Base-by-base conservation (phyloP, 75 land plant genomes). In the Chamaecyparis obtusa region DNA sequence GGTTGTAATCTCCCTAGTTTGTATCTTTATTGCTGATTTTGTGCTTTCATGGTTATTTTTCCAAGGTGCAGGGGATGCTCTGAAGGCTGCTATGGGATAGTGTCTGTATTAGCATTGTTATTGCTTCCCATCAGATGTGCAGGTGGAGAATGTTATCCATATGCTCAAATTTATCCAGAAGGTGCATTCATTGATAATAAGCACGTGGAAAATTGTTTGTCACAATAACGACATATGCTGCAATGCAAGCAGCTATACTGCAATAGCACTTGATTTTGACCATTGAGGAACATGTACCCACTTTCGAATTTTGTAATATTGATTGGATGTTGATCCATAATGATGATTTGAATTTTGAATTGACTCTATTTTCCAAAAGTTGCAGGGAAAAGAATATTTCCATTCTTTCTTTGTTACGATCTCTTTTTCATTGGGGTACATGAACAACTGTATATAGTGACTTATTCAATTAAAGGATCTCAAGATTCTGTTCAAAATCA, bases 11-110 rank as follows among this genome's bases (percentile, higher is more conserved):
- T 98, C 99, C 21, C 94, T 98, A 55, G 99, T 98, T 54, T 92
- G 99, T 37, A 93, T 98, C 57, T 98, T 96, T 82, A 92, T 96
- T 83, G 97, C 99, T 15, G 99, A 98, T 91, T 98, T 98, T 83
- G 92, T 94, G 14, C 96, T 98, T 43, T 96, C 98, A 36, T 98
- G 91, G 92, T 90, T 77, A 87, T 98, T 98, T 93, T 98, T 96
- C 87, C 97, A 95, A 86, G 99, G 98, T 83, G 97, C 97, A 67
- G 99, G 99, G 76, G 99, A 98, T 88, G 92, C 98, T 27, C 89
- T 96, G 49, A 96, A 92, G 86, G 89, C 90, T 49, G 94, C 91
- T 37, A 88, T 90, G 92, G 92, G 92, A 54, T 91, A 90, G 87
- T 81, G 35, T 35, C n/a, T 33, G 32, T 3, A 2, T 3, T 8